Evolutionary conservation across 2,329 filamentous ascomycete species (phyloP).

Genomic region (Aureobasidium sp.): DNA sequence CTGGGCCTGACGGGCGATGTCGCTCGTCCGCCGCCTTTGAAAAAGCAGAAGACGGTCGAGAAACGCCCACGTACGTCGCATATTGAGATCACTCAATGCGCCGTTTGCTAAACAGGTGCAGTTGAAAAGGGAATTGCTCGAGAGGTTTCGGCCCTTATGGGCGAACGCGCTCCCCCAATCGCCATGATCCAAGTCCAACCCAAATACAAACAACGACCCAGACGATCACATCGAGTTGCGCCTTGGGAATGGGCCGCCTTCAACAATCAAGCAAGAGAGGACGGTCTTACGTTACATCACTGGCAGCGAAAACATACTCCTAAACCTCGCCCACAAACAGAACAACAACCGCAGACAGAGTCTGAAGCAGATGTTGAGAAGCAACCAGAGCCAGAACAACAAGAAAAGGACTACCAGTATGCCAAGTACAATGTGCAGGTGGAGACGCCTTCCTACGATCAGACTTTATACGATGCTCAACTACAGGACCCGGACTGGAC

Average conservation of each 20-base stretch:
- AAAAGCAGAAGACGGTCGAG: constrained; percentile 65
- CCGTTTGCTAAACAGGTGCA: constrained; percentile 11
- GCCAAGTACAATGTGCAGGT: constrained; percentile 83
- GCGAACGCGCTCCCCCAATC: constrained; percentile 46
- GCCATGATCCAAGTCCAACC: constrained; percentile 42
- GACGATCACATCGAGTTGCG: constrained; percentile 39
- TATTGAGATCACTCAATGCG: neutral
- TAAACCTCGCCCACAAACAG: constrained; percentile 20
- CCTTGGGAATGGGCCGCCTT: constrained; percentile 56
- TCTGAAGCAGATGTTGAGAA: constrained; percentile 22
- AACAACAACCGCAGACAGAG: constrained; percentile 23
- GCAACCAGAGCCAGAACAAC: constrained; percentile 30
- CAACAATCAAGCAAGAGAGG: constrained; percentile 67
- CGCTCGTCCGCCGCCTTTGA: constrained; percentile 48
- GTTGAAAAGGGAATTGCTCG: constrained; percentile 40
- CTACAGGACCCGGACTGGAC: constrained; percentile 75
- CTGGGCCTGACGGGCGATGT: constrained; percentile 67
- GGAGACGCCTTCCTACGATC: constrained; percentile 71
- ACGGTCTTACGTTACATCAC: constrained; percentile 66
- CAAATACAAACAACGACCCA: constrained; percentile 45
- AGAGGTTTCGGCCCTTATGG: constrained; percentile 45
- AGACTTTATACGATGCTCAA: constrained; percentile 75
- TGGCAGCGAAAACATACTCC: constrained; percentile 61
- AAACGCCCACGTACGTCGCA: constrained; percentile 46
- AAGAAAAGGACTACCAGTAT: constrained; percentile 53